Conservation (phyloP, 2,329 filamentous ascomycete species). For the Beauveria sp. region DNA sequence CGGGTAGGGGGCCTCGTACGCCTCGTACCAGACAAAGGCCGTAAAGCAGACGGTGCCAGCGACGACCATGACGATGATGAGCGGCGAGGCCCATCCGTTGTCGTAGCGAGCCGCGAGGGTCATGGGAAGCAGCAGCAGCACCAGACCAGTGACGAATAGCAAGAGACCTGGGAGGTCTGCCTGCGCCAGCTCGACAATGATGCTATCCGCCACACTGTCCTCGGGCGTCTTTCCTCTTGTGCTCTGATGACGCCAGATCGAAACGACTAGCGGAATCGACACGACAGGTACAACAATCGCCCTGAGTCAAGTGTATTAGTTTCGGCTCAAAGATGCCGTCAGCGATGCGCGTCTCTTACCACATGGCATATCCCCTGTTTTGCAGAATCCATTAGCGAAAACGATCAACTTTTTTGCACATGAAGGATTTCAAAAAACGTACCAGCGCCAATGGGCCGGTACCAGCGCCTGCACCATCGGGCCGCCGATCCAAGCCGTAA, state of each 20-base stretch:
- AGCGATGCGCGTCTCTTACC: slow-evolving; percentile 17
- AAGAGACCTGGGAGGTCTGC: neutral
- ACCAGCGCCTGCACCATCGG: slow-evolving; percentile 31
- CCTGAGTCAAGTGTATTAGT: slow-evolving; percentile 17
- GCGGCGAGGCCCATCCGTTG: neutral
- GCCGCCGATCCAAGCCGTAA: slow-evolving; percentile 53
- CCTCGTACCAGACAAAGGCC: slow-evolving; percentile 3
- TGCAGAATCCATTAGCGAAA: neutral
- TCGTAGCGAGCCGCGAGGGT: slow-evolving; percentile 2
- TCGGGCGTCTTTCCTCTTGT: slow-evolving; percentile 36
- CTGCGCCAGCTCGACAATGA: neutral
- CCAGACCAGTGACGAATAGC: neutral
- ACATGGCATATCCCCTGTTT: slow-evolving; percentile 49
- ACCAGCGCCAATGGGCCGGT: slow-evolving; percentile 46
- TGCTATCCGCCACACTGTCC: slow-evolving; percentile 12
- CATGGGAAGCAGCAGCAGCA: slow-evolving; percentile 5
- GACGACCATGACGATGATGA: neutral
- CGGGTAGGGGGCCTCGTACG: neutral
- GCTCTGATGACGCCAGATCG: slow-evolving; percentile 43
- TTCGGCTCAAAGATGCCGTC: neutral
- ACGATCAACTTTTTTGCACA: neutral
- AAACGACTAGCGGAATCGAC: slow-evolving; percentile 46
- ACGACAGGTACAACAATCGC: slow-evolving; percentile 49
- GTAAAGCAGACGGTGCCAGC: neutral
- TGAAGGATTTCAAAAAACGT: too few species aligned